Conservation (phyloP, 1,284 basidiomycete species). For the Pseudozyma tsukubaensis region DNA sequence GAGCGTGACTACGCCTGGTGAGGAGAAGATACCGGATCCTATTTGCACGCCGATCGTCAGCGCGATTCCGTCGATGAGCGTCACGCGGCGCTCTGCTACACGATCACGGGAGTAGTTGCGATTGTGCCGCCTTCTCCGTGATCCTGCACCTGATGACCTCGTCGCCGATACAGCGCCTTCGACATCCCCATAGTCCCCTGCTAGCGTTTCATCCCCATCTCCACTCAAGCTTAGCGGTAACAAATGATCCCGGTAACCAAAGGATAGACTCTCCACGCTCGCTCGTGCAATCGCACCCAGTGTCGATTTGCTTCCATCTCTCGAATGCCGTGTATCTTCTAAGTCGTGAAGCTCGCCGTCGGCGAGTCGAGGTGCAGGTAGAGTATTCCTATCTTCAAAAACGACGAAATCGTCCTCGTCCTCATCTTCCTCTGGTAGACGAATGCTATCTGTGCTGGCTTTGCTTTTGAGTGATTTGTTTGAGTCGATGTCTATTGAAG, state of each 20-base stretch:
- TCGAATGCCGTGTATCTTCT: not conserved
- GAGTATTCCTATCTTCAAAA: slow-evolving; percentile 36
- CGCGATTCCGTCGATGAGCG: slow-evolving; percentile 49
- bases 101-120: slow-evolving; percentile 25
- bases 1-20: slow-evolving; percentile 65
- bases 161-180: slow-evolving; percentile 37
- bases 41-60: slow-evolving; percentile 67
- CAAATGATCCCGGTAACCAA: slow-evolving; percentile 57
- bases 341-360: slow-evolving; percentile 24
- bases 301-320: not conserved
- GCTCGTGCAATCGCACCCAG: slow-evolving; percentile 26
- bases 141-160: not conserved
- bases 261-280: slow-evolving; percentile 54
- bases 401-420: slow-evolving; percentile 61
- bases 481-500: slow-evolving; percentile 13
- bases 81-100: slow-evolving; percentile 24
- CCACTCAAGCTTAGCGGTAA: slow-evolving; percentile 55
- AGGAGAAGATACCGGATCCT: slow-evolving; percentile 67
- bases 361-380: slow-evolving; percentile 29
- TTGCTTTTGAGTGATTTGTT: slow-evolving; percentile 6
- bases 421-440: slow-evolving; percentile 39
- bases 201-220: slow-evolving; percentile 48
- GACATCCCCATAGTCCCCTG: slow-evolving; percentile 52
- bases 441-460: slow-evolving; percentile 38
- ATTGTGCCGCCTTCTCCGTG: slow-evolving; percentile 19